A percentile compares a stretch with the other conserved stretches of the same genome.
Evolutionary conservation across 768 basidiomycete species (phyloP).

Genomic region (Boletus fagicola): DNA sequence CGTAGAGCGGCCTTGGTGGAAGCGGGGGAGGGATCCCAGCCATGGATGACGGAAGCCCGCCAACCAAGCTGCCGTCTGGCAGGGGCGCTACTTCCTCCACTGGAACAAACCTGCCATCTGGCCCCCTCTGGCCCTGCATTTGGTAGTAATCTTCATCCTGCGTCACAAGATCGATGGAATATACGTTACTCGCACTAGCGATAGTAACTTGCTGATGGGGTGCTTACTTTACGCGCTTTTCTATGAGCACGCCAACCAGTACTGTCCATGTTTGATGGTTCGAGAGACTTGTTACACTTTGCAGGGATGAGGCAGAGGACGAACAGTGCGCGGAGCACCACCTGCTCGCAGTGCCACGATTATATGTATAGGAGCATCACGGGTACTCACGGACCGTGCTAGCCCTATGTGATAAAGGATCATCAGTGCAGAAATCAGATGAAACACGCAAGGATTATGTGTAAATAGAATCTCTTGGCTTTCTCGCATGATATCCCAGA

Average conservation of each 20-base stretch:
- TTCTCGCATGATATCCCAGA: too few relatives aligned
- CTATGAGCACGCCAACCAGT: slow-evolving; percentile 74
- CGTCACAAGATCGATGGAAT: slow-evolving; percentile 19
- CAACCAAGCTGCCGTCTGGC: slow-evolving; percentile 54
- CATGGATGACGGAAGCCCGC: slow-evolving; percentile 46
- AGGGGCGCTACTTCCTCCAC: slow-evolving; percentile 60
- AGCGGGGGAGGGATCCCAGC: slow-evolving; percentile 41
- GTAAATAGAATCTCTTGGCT: too few relatives aligned
- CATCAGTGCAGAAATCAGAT: too few relatives aligned
- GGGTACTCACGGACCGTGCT: too few relatives aligned
- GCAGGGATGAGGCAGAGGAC: neutral
- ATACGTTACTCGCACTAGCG: neutral
- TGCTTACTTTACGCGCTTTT: slow-evolving; percentile 53
- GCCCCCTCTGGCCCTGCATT: slow-evolving; percentile 36
- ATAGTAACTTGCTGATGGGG: neutral
- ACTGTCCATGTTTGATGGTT: slow-evolving; percentile 55
- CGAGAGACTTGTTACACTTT: neutral
- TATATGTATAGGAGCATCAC: too few relatives aligned
- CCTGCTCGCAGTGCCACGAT: neutral
- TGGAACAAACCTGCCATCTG: slow-evolving; percentile 52
- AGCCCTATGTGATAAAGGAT: too few relatives aligned
- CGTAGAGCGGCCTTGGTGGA: slow-evolving; percentile 40
- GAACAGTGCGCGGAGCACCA: neutral
- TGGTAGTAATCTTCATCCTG: slow-evolving; percentile 33
- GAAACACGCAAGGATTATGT: too few relatives aligned